These are phyloP conservation scores for Ophiostoma sp. DNA, from an alignment of 2,329 filamentous ascomycete species.

Conservation along the genomic window DNA sequence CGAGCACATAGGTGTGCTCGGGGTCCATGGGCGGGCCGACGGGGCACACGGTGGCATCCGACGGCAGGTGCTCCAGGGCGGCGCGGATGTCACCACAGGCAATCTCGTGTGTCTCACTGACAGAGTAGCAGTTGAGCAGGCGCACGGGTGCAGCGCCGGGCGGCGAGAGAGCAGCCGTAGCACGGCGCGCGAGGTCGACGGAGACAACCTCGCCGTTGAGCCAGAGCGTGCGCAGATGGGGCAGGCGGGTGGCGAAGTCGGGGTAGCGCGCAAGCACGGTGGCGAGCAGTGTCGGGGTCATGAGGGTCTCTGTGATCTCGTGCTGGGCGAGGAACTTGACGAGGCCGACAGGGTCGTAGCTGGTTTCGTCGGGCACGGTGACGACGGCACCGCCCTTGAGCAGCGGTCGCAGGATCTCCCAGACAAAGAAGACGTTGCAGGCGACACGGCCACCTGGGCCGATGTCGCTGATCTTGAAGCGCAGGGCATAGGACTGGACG, in stretches of 20 bases:
- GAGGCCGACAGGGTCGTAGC: constrained; percentile 70
- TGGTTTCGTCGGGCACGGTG: constrained; percentile 67
- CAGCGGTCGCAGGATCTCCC: constrained; percentile 75
- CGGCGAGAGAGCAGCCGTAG: constrained; percentile 57
- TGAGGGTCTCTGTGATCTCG: constrained; percentile 70
- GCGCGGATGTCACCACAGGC: constrained; percentile 68
- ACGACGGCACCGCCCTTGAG: constrained; percentile 71
- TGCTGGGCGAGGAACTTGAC: constrained; percentile 63
- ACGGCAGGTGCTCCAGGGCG: constrained; percentile 54
- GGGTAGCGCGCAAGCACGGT: constrained; percentile 67
- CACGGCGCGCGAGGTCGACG: constrained; percentile 65
- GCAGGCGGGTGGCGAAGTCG: constrained; percentile 57
- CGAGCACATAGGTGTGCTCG: constrained; percentile 64
- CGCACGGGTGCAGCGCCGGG: constrained; percentile 45
- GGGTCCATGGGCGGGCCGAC: constrained; percentile 66
- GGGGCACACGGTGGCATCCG: constrained; percentile 61
- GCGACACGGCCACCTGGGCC: constrained; percentile 69
- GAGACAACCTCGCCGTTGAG: constrained; percentile 79
- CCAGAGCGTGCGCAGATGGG: constrained; percentile 66
- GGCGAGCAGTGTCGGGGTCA: constrained; percentile 74
- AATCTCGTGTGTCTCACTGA: constrained; percentile 75
- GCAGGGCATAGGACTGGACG: constrained; percentile 66
- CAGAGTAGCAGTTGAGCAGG: constrained; percentile 74
- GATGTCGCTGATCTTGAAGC: constrained; percentile 65
- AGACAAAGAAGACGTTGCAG: constrained; percentile 85